Base-by-base conservation (phyloP, 78 protist species). In the Corallochytrium limacisporum region DNA sequence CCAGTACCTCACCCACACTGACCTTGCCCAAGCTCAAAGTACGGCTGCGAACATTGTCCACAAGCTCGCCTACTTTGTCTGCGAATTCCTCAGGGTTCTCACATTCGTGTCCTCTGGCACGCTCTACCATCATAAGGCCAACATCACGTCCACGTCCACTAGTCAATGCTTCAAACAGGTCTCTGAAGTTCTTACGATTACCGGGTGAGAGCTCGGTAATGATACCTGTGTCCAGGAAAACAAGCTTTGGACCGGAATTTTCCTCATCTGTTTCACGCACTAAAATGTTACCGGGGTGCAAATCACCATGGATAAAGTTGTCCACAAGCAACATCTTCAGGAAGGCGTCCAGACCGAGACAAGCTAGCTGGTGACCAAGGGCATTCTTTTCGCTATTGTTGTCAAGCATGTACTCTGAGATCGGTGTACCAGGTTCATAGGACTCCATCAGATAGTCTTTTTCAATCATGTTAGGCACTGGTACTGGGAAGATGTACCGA, bases 231-330 rank as follows among this genome's bases (percentile, higher is more conserved):
- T 72, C 71, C 3, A 70, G 0, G 42, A 70, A 32, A 12, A 44
- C 1, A 6, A 50, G 48, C 70, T 7, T 3, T 9, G 22, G 10
- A 36, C 15, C 3, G 53, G 48, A 47, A 33, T 60, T 54, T 35
- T 50, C 57, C 57, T 26, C 61, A 4, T 54, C 42, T n/a, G 24
- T 38, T 10, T n/a, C 28, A 13, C 43, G 15, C 24, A 55, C 56
- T 24, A 70, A 20, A 1, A 70, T 59, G 43, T 70, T 72, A 29
- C 78, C 78, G 0, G 78, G 78, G 32, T 72, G 78, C 15, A 72
- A 54, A 36, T 72, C 78, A 36, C 50, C 78, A 42, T 72, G 78
- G 9, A 72, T 47, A 8, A 62, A 72, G 26, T 62, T 72, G 70
- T 72, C 32, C 31, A 20, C 20, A 1, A 60, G 51, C 48, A 49